Conservation (phyloP, 108 stramenopile genomes). For the Conticribra weissflogii region DNA sequence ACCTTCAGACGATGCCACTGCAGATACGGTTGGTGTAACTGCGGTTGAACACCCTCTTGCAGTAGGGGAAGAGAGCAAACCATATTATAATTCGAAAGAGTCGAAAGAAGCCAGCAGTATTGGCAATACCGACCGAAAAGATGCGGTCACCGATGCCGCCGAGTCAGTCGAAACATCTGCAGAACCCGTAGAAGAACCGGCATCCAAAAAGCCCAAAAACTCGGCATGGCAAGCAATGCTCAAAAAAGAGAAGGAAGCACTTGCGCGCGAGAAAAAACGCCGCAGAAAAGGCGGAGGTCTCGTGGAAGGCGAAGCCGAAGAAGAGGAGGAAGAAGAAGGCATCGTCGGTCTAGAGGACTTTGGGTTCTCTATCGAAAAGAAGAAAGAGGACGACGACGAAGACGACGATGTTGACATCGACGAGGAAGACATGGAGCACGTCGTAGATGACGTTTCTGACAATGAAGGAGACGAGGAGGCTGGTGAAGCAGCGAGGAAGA, state of each 20-base stretch:
- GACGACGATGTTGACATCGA: constrained; percentile 52
- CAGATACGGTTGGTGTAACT: no score
- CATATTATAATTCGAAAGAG: background rate
- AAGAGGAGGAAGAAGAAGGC: constrained; percentile 92
- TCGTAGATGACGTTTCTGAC: constrained; percentile 90
- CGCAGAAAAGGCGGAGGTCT: constrained; percentile 61
- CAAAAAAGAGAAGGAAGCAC: constrained; percentile 63
- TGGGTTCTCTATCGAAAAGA: constrained; percentile 81
- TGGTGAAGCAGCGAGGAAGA: constrained; percentile 65
- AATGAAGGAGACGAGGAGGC: constrained; percentile 90
- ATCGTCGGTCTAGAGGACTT: constrained; percentile 91
- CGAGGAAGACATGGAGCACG: constrained; percentile 83
- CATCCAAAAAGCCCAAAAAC: constrained; percentile 59
- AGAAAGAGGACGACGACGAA: constrained; percentile 80
- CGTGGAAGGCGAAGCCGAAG: constrained; percentile 86
- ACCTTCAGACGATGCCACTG: background rate
- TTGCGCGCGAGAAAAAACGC: constrained; percentile 60
- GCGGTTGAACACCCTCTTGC: background rate
- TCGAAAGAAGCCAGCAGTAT: background rate
- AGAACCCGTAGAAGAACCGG: constrained; percentile 8
- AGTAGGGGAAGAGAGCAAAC: background rate
- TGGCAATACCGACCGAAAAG: background rate
- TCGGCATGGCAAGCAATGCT: constrained; percentile 83
- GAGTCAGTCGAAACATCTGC: constrained; percentile 6
- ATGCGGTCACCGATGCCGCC: constrained; percentile 7